Evolutionary conservation across 257 asterid genomes (phyloP), one percentile per base, ranked within the genome.

Genomic region (Handroanthus guayacan): DNA sequence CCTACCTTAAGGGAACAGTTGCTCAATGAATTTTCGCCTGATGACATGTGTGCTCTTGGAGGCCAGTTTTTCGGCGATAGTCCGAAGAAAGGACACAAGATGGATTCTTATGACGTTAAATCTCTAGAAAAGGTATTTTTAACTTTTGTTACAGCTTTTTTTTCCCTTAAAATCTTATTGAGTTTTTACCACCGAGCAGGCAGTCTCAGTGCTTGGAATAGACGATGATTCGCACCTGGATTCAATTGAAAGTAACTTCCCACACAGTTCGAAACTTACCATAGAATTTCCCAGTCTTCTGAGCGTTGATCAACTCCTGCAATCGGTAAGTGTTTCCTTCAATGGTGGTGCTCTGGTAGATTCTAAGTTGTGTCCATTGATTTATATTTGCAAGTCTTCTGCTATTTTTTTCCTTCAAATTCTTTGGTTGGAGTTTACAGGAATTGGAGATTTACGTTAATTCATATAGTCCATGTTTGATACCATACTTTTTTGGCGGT

Each of bases 301-400:
- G 74, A 93, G 92, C 5, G 97, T 93, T 20, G 89, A 93, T 77
- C 98, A 95, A 81, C 98, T 95, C 78, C 86, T 95, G 20, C 97
- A 93, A 83, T 92, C 97, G 36, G 99, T 95, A 87, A 87, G 99
- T 86, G 6, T 1, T 41, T 41, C 31, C 31, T 25, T 25, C 31
- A 25, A 25, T 25, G 31, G 31, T 25, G 1, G 31, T 25, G 31
- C 31, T 25, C 31, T 25, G 31, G 31, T 25, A 25, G 31, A 0
- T 25, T 25, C 31, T 25, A 25, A 1, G 31, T 25, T 25, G 31
- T 25, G 31, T 25, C 31, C 31, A 25, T 25, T 25, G 31, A 25
- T 25, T 25, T 25, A 25, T 25, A 25, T 25, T 25, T 25, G 31
- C 31, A 25, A 25, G 31, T 25, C 31, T 25, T 25, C 31, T 25